phyloP scores from a whole-genome alignment of 257 asterid genomes.

The Gynochthodes officinalis region DNA sequence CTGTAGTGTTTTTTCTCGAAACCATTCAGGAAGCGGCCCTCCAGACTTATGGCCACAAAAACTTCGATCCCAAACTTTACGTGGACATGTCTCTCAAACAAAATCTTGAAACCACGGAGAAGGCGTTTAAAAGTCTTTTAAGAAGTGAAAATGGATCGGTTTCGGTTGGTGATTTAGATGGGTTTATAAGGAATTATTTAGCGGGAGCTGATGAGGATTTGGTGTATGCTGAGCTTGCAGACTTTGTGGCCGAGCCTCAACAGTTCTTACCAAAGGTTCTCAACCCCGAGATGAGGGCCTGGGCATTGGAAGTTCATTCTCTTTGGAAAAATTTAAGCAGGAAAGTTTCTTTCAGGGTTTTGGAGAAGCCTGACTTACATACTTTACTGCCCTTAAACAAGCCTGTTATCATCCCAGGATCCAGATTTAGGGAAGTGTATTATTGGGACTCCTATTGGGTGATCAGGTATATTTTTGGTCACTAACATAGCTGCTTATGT shows the following conservation, averaged over 20 bases:
- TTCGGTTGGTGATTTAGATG: conserved; percentile 26
- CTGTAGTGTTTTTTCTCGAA: conserved; percentile 58
- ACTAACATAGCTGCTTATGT: too few species aligned
- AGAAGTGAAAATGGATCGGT: conserved; percentile 39
- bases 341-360: conserved; percentile 59
- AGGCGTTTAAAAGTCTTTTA: conserved; percentile 41
- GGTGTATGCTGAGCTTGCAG: conserved; percentile 50
- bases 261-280: conserved; percentile 58
- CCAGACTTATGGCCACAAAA: conserved; percentile 41
- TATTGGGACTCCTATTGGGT: conserved; percentile 98
- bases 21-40: conserved; percentile 62
- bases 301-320: conserved; percentile 79
- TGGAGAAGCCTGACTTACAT: conserved; percentile 44
- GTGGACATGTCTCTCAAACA: conserved; percentile 68
- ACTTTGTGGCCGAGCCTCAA: conserved; percentile 52
- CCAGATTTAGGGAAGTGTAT: conserved; percentile 84
- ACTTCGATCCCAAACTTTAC: conserved; percentile 71
- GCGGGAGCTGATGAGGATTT: conserved; percentile 51
- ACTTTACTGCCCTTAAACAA: conserved; percentile 71
- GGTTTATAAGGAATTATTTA: conserved; percentile 38
- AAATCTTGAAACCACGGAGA: conserved; percentile 32
- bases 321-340: conserved; percentile 83
- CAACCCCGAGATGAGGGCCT: conserved; percentile 47
- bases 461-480: too few species aligned
- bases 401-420: conserved; percentile 81